A percentile compares a stretch with the other conserved stretches of the same genome.
phyloP scores from a whole-genome alignment of 768 basidiomycete genomes.

The Auriculariales sp. region DNA sequence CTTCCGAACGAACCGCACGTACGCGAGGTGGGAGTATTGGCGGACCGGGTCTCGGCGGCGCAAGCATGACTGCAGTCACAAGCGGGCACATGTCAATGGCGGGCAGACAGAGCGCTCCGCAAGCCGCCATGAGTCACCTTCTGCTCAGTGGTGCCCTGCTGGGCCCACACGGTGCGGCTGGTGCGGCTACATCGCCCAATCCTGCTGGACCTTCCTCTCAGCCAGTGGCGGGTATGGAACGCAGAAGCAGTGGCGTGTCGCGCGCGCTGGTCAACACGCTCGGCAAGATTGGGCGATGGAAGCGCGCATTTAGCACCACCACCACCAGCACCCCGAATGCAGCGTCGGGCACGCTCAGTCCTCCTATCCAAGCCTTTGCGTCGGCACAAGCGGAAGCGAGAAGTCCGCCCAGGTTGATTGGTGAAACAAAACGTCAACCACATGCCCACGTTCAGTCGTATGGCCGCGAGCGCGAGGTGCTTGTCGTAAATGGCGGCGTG shows the following conservation, averaged over 20 bases:
- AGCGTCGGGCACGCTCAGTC: background rate
- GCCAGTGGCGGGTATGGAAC: background rate
- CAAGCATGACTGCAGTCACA: too few species aligned
- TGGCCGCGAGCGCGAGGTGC: slow-evolving; percentile 34
- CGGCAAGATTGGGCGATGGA: slow-evolving; percentile 71
- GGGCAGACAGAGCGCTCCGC: too few species aligned
- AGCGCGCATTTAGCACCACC: slow-evolving; percentile 38
- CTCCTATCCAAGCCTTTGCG: background rate
- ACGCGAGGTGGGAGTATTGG: too few species aligned
- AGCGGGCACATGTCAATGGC: too few species aligned
- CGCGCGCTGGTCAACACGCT: slow-evolving; percentile 71
- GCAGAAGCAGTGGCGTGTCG: slow-evolving; percentile 35
- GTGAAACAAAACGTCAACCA: background rate
- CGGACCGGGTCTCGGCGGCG: too few species aligned
- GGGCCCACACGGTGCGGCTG: too few species aligned
- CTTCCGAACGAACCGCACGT: too few species aligned
- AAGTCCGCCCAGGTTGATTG: background rate
- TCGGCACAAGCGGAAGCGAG: background rate
- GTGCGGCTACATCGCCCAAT: too few species aligned
- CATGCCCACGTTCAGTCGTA: slow-evolving; percentile 9
- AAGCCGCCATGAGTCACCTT: background rate
- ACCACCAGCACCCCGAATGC: background rate
- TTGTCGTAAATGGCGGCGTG: slow-evolving; percentile 46
- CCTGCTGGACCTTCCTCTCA: too few species aligned
- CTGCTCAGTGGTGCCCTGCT: background rate